Evolutionary conservation across 148 eudicot genomes (phyloP), one percentile per base, ranked within the genome.

Genomic region (Chenopodium formosanum): DNA sequence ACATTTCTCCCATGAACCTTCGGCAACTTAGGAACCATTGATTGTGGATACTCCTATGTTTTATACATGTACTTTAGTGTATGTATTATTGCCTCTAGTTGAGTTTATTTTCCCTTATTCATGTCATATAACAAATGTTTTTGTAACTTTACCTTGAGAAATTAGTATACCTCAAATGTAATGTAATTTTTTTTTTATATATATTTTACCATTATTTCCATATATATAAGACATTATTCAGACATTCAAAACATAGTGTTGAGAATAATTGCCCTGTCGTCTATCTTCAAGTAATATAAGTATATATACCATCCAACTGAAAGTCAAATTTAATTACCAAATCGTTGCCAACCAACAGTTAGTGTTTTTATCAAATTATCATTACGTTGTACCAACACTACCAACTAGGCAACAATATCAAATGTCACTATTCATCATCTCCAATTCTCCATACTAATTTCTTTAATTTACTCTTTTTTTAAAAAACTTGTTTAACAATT

Each of bases 1-100:
- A 90, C 76, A 81, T 96, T 52, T 88, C 98, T 80, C 99, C 98
- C 11, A 86, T 96, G 73, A 89, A 89, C 78, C 91, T 96, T 25
- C 87, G 89, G 77, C 91, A 89, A 74, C 99, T 96, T 66, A 84
- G 90, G 68, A 93, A 88, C 82, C 92, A 88, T 37, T 87, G 56
- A 86, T 79, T 63, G 11, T 40, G 12, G 19, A 7, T 17, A 14
- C 22, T 32, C 37, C 70, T 19, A 13, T 22, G 37, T 8, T 4
- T 64, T 22, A 50, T 46, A 72, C 31, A 73, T 23, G 46, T 16
- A 10, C 14, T 19, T 53, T 79, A 1, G 53, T 37, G 82, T 79
- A 34, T 70, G 50, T 25, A 9, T 66, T 34, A 34, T 40, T 40
- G 52, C 8, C 29, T 70, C n/a, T 1, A 1, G 23, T 29, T 71